A percentile compares a stretch with the other conserved stretches of the same genome.
These are phyloP conservation scores for Raphanus hybrid DNA, from an alignment of 441 rosid genomes.

Conservation along the genomic window DNA sequence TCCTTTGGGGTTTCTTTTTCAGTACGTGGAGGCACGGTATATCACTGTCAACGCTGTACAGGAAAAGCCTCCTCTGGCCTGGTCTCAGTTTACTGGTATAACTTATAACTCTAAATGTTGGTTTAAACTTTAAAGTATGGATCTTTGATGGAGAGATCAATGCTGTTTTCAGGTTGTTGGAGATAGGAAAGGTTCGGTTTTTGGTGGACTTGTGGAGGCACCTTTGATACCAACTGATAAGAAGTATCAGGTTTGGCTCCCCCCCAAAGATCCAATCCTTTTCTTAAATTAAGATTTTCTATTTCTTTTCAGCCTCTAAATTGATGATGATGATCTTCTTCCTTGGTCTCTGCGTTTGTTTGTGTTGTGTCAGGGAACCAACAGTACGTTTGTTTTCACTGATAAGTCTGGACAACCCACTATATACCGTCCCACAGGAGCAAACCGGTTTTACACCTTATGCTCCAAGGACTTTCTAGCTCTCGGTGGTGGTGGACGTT, in stretches of 20 bases:
- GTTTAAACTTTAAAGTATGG: background rate
- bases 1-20: slow-evolving; percentile 25
- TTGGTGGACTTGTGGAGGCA: slow-evolving; percentile 96
- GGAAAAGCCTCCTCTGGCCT: slow-evolving; percentile 96
- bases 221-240: slow-evolving; percentile 81
- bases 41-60: slow-evolving; percentile 86
- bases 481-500: slow-evolving; percentile 95
- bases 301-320: background rate
- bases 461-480: slow-evolving; percentile 84
- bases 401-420: slow-evolving; percentile 69
- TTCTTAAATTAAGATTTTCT: slow-evolving; percentile 3
- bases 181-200: slow-evolving; percentile 86
- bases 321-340: background rate
- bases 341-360: slow-evolving; percentile 18
- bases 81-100: slow-evolving; percentile 90
- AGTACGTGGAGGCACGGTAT: slow-evolving; percentile 99
- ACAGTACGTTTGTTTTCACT: slow-evolving; percentile 90
- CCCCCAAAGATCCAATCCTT: slow-evolving; percentile 13
- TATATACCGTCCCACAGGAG: slow-evolving; percentile 92
- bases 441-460: slow-evolving; percentile 86
- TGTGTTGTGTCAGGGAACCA: slow-evolving; percentile 72
- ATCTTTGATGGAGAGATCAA: slow-evolving; percentile 9
- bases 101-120: background rate
- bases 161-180: slow-evolving; percentile 75
- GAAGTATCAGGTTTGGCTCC: slow-evolving; percentile 84